Evolutionary conservation across 2,329 filamentous ascomycete species (phyloP).

Genomic region (Neonectria ditissima): DNA sequence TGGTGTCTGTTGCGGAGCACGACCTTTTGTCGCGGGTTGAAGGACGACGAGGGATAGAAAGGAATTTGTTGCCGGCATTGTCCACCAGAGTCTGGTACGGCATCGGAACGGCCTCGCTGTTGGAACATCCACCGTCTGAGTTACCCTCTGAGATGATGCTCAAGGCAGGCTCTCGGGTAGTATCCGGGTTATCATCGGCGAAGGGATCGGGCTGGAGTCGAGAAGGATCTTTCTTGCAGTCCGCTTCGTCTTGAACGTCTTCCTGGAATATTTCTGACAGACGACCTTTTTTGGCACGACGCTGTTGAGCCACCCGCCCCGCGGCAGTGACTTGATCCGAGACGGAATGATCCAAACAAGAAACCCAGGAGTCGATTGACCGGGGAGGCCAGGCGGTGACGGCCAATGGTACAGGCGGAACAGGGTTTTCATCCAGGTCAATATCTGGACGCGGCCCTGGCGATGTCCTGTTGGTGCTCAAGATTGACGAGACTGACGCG

Average conservation of each 20-base stretch:
- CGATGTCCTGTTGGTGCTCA: conserved; percentile 10
- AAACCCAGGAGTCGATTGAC: conserved; percentile 3
- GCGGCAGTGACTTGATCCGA: conserved; percentile 28
- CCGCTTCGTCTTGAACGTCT: background rate
- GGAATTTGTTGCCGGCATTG: background rate
- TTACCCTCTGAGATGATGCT: conserved; percentile 29
- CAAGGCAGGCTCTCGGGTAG: conserved; percentile 3
- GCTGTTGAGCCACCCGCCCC: conserved; percentile 29
- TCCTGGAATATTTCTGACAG: background rate
- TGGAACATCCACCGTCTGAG: conserved; percentile 27
- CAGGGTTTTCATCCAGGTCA: conserved; percentile 20
- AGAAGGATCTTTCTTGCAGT: background rate
- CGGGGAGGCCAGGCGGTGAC: background rate
- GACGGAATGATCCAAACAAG: conserved; percentile 6
- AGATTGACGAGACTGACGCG: conserved; percentile 21
- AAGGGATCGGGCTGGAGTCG: background rate
- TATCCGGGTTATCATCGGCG: background rate
- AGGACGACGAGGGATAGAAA: background rate
- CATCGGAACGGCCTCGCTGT: conserved; percentile 4
- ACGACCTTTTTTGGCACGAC: conserved; percentile 15
- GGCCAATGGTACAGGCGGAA: background rate
- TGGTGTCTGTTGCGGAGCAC: conserved; percentile 12
- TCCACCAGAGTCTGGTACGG: conserved; percentile 4
- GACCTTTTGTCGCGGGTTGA: background rate
- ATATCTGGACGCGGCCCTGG: conserved; percentile 8